Percentiles rank a stretch among this genome's conserved stretches.
Evolutionary conservation across 148 eudicot species (phyloP).

Genomic region (Euryodendron excelsum): DNA sequence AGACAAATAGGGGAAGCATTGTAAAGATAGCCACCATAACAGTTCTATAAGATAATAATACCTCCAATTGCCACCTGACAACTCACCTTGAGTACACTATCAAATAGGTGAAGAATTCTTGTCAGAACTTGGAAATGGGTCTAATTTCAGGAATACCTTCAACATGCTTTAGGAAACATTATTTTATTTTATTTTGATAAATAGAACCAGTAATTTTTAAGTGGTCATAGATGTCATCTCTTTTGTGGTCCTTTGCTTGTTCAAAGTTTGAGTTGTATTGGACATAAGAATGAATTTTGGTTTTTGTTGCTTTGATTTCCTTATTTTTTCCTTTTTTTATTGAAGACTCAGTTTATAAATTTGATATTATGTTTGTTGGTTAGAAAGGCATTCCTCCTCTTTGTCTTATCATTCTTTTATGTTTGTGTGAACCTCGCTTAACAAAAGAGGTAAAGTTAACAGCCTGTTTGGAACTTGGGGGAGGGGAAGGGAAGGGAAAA

Average conservation of each 20-base stretch:
- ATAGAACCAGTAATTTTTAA: neutral
- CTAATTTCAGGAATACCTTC: neutral
- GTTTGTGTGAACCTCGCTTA: neutral
- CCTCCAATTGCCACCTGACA: neutral
- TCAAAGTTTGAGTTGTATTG: neutral
- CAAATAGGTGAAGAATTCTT: constrained; percentile 1
- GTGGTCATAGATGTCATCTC: neutral
- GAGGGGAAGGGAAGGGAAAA: too few relatives aligned
- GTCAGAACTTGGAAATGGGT: neutral
- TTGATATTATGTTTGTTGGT: neutral
- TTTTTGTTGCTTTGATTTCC: neutral
- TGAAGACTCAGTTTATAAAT: too few relatives aligned
- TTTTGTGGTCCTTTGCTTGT: neutral
- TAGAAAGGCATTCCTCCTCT: neutral
- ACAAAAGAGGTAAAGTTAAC: neutral
- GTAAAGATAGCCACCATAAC: neutral
- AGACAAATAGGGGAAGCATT: neutral
- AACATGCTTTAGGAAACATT: constrained; percentile 3
- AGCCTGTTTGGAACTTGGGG: too few relatives aligned
- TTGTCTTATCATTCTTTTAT: neutral
- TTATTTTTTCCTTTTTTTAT: neutral
- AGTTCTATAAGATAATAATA: neutral
- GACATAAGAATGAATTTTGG: neutral
- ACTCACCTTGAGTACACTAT: neutral
- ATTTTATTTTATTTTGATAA: too few relatives aligned